These are phyloP conservation scores for Stephanodiscus minutulus DNA, from an alignment of 108 stramenopile species.

Conservation along the genomic window DNA sequence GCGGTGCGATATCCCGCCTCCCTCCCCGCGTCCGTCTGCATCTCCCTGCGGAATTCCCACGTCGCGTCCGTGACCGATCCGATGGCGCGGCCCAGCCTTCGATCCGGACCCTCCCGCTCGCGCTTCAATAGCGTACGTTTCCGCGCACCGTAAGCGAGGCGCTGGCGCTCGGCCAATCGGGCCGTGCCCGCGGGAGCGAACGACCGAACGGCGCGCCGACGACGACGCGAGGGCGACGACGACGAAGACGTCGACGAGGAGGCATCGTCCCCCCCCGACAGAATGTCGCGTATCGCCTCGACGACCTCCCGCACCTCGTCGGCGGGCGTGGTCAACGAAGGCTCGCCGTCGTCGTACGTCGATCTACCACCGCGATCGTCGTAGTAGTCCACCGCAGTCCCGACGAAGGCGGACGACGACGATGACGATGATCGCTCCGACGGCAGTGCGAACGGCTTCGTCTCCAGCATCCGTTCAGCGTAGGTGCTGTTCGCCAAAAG, in stretches of 20 bases:
- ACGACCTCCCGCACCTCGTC: constrained; percentile 80
- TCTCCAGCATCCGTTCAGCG: constrained; percentile 41
- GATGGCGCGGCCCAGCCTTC: constrained; percentile 50
- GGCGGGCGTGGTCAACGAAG: constrained; percentile 65
- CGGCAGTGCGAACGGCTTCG: constrained; percentile 36
- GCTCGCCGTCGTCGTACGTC: constrained; percentile 12
- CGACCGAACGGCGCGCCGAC: constrained; percentile 47
- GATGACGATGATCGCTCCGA: constrained; percentile 23
- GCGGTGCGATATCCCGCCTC: constrained; percentile 78
- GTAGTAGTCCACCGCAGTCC: no score
- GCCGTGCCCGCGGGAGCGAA: constrained; percentile 64
- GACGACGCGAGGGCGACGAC: neutral
- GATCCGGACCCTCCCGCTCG: constrained; percentile 64
- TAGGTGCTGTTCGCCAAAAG: constrained; percentile 47
- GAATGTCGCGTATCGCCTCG: constrained; percentile 67
- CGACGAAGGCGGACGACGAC: no score
- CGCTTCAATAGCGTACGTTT: constrained; percentile 58
- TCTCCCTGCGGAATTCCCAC: constrained; percentile 72
- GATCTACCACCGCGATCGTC: no score
- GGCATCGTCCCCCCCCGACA: constrained; percentile 38
- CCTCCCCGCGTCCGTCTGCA: constrained; percentile 60
- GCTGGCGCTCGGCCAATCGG: constrained; percentile 50
- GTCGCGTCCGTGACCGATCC: constrained; percentile 68
- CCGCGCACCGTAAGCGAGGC: constrained; percentile 66
- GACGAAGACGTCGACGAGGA: constrained; percentile 16